A percentile compares a stretch with the other conserved stretches of the same genome.
Conservation (phyloP, 75 land plant species). For the Azolla pinnata region DNA sequence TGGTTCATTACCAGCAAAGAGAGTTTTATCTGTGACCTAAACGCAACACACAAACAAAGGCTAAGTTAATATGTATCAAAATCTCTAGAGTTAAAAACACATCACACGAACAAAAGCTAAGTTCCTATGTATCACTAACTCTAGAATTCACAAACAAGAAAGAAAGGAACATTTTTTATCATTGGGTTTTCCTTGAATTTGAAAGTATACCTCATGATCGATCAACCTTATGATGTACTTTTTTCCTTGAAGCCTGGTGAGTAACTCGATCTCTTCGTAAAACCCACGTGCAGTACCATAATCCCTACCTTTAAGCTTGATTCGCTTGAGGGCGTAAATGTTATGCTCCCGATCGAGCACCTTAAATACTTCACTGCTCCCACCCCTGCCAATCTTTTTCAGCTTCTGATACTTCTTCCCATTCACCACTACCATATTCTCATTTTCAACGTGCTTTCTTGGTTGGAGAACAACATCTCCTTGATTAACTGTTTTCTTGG, state of each 20-base stretch:
- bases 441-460: constrained; percentile 5
- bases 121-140: too few species aligned
- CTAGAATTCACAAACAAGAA: too few species aligned
- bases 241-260: constrained; percentile 65
- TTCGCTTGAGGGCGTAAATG: constrained; percentile 84
- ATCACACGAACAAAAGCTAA: too few species aligned
- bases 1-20: constrained; percentile 42
- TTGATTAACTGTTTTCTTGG: not conserved
- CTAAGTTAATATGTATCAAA: too few species aligned
- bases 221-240: constrained; percentile 75
- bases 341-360: constrained; percentile 75
- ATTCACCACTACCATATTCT: constrained; percentile 67
- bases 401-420: constrained; percentile 79
- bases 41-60: not conserved
- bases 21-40: constrained; percentile 75
- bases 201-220: constrained; percentile 72
- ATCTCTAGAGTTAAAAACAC: too few species aligned
- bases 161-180: too few species aligned
- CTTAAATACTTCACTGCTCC: constrained; percentile 96
- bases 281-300: constrained; percentile 85
- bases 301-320: constrained; percentile 90
- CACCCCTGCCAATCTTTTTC: constrained; percentile 98
- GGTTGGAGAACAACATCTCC: not conserved
- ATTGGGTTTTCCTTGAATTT: not conserved
- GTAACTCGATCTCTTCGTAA: constrained; percentile 84